phyloP scores from a whole-genome alignment of 2,329 filamentous ascomycete species.

The Ophiostoma piceae region DNA sequence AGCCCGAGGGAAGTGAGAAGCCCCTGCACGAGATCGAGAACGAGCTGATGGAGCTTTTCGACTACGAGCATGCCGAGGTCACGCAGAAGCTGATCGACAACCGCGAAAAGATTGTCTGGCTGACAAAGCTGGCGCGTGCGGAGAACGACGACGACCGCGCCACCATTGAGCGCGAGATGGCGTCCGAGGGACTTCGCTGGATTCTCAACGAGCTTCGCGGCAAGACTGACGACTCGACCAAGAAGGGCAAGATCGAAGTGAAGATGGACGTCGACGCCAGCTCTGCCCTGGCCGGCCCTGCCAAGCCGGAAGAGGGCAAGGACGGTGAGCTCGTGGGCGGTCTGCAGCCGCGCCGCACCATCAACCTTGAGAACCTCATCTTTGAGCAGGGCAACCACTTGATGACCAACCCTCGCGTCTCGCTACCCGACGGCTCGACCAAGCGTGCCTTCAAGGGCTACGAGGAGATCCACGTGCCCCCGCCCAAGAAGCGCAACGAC shows the following conservation, averaged over 20 bases:
- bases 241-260: slow-evolving; percentile 70
- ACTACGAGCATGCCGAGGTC: slow-evolving; percentile 91
- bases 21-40: slow-evolving; percentile 92
- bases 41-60: slow-evolving; percentile 95
- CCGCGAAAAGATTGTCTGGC: slow-evolving; percentile 91
- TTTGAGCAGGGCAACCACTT: slow-evolving; percentile 98
- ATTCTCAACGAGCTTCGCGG: slow-evolving; percentile 86
- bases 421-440: slow-evolving; percentile 86
- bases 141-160: slow-evolving; percentile 72
- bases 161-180: slow-evolving; percentile 84
- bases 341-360: slow-evolving; percentile 75
- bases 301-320: slow-evolving; percentile 45
- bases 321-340: slow-evolving; percentile 73
- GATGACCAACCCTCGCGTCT: slow-evolving; percentile 98
- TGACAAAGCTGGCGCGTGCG: slow-evolving; percentile 77
- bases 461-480: slow-evolving; percentile 94
- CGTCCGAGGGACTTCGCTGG: slow-evolving; percentile 75
- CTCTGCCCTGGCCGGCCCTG: slow-evolving; percentile 46
- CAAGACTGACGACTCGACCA: slow-evolving; percentile 50
- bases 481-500: slow-evolving; percentile 81
- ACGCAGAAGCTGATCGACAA: slow-evolving; percentile 89
- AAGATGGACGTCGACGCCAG: slow-evolving; percentile 89
- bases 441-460: slow-evolving; percentile 97
- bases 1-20: slow-evolving; percentile 71
- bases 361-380: slow-evolving; percentile 92